Conservation (phyloP, 768 basidiomycete species). For the Suillus hirtellus region DNA sequence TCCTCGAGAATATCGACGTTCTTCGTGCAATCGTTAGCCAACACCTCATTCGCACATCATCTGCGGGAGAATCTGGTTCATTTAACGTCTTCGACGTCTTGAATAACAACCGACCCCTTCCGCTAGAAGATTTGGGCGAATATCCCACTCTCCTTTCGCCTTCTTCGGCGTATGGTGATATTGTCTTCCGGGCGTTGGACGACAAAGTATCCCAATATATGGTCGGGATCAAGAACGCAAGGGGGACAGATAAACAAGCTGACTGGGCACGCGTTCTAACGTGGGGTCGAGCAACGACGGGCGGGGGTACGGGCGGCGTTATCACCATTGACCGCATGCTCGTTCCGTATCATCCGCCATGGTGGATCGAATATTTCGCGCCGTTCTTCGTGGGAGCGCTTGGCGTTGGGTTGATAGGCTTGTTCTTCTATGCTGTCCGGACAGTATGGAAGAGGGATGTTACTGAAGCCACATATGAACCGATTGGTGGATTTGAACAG, state of each 20-base stretch:
- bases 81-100: slow-evolving; percentile 36
- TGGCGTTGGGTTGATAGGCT: slow-evolving; percentile 61
- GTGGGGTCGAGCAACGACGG: slow-evolving; percentile 78
- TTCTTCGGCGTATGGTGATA: slow-evolving; percentile 70
- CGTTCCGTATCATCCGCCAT: slow-evolving; percentile 81
- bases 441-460: slow-evolving; percentile 72
- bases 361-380: slow-evolving; percentile 78
- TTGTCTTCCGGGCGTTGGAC: slow-evolving; percentile 67
- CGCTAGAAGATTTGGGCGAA: slow-evolving; percentile 66
- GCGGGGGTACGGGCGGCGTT: slow-evolving; percentile 79
- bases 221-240: slow-evolving; percentile 72
- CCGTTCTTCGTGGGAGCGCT: slow-evolving; percentile 61
- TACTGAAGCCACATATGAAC: slow-evolving; percentile 88
- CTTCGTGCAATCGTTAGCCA: slow-evolving; percentile 69
- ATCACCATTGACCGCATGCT: slow-evolving; percentile 84
- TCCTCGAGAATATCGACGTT: slow-evolving; percentile 56
- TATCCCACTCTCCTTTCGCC: slow-evolving; percentile 79
- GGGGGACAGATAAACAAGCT: slow-evolving; percentile 59
- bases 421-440: slow-evolving; percentile 74
- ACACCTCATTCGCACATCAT: slow-evolving; percentile 63
- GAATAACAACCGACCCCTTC: slow-evolving; percentile 72
- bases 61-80: slow-evolving; percentile 22
- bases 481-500: slow-evolving; percentile 75
- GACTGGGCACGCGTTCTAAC: slow-evolving; percentile 67
- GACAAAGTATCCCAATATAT: slow-evolving; percentile 50